Base-by-base conservation (phyloP, 305 asterid genomes). In the Fraxinus albicans region DNA sequence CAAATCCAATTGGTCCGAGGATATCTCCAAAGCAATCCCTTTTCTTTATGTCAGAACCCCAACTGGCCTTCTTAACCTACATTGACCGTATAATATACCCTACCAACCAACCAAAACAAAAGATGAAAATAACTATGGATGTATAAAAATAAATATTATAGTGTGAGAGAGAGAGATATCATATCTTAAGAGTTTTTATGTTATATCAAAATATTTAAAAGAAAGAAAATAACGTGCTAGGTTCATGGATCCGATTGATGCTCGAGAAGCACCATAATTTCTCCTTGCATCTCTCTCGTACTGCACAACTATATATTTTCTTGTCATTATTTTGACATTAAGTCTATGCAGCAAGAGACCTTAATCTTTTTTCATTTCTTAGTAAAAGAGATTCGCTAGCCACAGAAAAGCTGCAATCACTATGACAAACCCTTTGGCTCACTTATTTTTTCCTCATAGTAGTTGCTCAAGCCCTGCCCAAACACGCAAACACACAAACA, bases 11-110 rank as follows among this genome's bases (percentile, higher is more conserved):
- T 88, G 85, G 86, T 83, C 70, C 82, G 84, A 79, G 87, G 87
- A 81, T 85, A 85, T 83, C 83, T 76, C 47, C 67, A 65, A 79
- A 69, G 85, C 76, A 86, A 86, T 83, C 87, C 87, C 76, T 67
- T 34, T 60, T 85, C 82, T 81, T 83, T 86, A 87, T 78, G 84
- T 65, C 75, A 79, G 80, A 83, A 85, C 79, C 90, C 89, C 79
- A 83, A 85, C 80, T 83, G 78, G 84, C 77, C 50, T 88, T 85
- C 81, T 83, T 88, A 85, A 86, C 89, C 87, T 82, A 82, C 91
- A 84, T 84, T 83, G 85, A 84, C 87, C 76, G 81, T 77, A 73
- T 81, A 84, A 72, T 77, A 87, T 87, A 83, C 90, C 79, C 87
- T 76, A 35, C 75, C 79, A 76, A 76, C 88, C 88, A 87, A 82